These are phyloP conservation scores for Hysterium pulicare DNA, from an alignment of 2,329 filamentous ascomycete species.

Conservation along the genomic window DNA sequence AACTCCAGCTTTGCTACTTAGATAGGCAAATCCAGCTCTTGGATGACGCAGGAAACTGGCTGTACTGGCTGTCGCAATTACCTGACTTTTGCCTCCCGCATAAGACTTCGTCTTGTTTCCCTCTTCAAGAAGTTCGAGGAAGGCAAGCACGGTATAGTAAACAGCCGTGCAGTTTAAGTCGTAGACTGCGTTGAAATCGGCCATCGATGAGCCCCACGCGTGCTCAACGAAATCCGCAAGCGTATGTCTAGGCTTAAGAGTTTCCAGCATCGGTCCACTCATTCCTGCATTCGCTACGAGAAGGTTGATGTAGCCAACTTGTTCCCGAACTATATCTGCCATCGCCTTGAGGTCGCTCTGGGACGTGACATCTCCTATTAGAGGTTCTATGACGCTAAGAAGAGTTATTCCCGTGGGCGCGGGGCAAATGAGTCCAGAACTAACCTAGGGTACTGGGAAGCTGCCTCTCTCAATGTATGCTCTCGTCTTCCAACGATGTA, in stretches of 20 bases:
- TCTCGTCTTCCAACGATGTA: conserved; percentile 53
- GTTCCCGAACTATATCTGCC: conserved; percentile 35
- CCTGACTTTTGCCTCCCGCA: conserved; percentile 27
- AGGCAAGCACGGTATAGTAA: conserved; percentile 40
- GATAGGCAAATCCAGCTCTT: conserved; percentile 43
- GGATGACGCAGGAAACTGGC: conserved; percentile 41
- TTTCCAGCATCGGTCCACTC: not conserved
- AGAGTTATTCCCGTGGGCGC: no score
- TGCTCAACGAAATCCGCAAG: not conserved
- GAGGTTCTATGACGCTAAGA: conserved; percentile 42
- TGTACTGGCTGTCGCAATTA: conserved; percentile 48
- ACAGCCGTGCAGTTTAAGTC: conserved; percentile 38
- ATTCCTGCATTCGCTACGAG: conserved; percentile 17
- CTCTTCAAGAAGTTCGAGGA: conserved; percentile 40
- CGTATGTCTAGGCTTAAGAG: not conserved
- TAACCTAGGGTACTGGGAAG: conserved; percentile 19
- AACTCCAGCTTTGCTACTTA: conserved; percentile 42
- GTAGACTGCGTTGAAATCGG: conserved; percentile 16
- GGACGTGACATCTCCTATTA: conserved; percentile 45
- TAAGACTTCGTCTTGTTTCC: conserved; percentile 35
- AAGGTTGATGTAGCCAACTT: conserved; percentile 32
- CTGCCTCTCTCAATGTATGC: conserved; percentile 44
- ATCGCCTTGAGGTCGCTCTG: conserved; percentile 39
- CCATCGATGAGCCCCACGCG: no score
- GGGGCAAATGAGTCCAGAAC: no score